Percentiles rank a stretch among this genome's conserved stretches.
Evolutionary conservation across 1,139 yeast genomes (phyloP).

Genomic region (Diutina rugosa): DNA sequence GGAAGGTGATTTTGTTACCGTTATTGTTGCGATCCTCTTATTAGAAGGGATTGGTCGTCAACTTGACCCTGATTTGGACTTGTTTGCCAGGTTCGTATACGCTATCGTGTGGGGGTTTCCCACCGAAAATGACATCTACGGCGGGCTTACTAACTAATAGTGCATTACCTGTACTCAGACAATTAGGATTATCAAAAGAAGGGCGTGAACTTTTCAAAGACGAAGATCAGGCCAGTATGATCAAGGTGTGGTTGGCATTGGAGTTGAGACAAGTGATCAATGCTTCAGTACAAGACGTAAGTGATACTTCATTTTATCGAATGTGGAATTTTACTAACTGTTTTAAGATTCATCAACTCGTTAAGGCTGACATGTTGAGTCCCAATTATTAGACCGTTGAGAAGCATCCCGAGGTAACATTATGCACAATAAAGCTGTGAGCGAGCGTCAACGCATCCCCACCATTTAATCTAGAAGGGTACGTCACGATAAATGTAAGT

Average conservation of each 20-base stretch:
- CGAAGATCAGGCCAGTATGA: slow-evolving; percentile 60
- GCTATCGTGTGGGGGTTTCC: slow-evolving; percentile 48
- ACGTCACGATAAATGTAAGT: neutral
- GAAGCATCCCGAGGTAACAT: neutral
- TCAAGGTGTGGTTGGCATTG: slow-evolving; percentile 82
- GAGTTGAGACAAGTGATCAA: slow-evolving; percentile 81
- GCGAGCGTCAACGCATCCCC: neutral
- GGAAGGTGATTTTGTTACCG: slow-evolving; percentile 95
- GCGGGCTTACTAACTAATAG: slow-evolving; percentile 28
- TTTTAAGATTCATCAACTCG: slow-evolving; percentile 28
- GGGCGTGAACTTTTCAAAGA: slow-evolving; percentile 44
- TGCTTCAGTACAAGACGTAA: slow-evolving; percentile 72
- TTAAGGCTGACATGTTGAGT: slow-evolving; percentile 39
- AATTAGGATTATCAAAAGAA: slow-evolving; percentile 61
- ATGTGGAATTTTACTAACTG: slow-evolving; percentile 13
- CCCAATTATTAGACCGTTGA: slow-evolving; percentile 23
- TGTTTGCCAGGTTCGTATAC: slow-evolving; percentile 88
- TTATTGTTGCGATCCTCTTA: slow-evolving; percentile 77
- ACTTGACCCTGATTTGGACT: slow-evolving; percentile 81
- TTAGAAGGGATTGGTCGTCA: slow-evolving; percentile 94
- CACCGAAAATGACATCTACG: slow-evolving; percentile 16
- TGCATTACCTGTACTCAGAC: slow-evolving; percentile 80
- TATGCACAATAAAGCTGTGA: neutral
- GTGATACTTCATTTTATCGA: slow-evolving; percentile 14
- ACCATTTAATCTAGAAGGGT: neutral